Base-by-base conservation (phyloP, 352 stramenopile genomes). In the Halophytophthora batemanensis region DNA sequence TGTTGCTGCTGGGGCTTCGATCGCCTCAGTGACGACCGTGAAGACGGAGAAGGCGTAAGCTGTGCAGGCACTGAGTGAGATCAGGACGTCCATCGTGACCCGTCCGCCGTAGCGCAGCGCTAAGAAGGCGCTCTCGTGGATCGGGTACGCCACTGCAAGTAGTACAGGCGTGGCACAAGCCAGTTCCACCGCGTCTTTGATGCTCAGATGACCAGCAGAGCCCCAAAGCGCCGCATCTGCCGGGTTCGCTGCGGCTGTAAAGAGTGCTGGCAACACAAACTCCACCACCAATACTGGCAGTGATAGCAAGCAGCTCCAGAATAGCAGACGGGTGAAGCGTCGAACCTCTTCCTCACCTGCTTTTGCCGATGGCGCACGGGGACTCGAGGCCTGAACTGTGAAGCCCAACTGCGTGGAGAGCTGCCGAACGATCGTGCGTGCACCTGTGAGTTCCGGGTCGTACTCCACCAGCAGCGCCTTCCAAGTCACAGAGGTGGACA, bases 11-110 rank as follows among this genome's bases (percentile, higher is more conserved):
- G 41, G 42, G 3, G 44, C 50, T 5, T 25, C 36, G 5, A 66
- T 14, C 3, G 55, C 48, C 19, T 58, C 53, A 22, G 35, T 59
- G 33, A 51, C 54, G 47, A 75, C 53, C 19, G 67, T 69, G 23
- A 76, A 61, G 29, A 73, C 50, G 1, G 77, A 90, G 50, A 88
- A 92, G 0, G 65, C 51, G 61, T 90, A 92, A 23, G 82, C 74
- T 2, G 68, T 70, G 41, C 74, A 71, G n/a, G 79, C 70, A 29
- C 79, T 88, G 25, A 92, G 64, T 29, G 82, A 90, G 19, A 89
- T 77, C 39, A 92, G 69, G 42, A 90, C 79, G 42, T 89, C 76
- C 79, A 92, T 92, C 0, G 72, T 88, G 50, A 88, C 77, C 5
- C 74, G 67, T 2, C 69, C 77, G 41, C 77, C 64, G 45, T 82